phyloP scores from a whole-genome alignment of 2,329 filamentous ascomycete genomes.

The Leptographium flavum region DNA sequence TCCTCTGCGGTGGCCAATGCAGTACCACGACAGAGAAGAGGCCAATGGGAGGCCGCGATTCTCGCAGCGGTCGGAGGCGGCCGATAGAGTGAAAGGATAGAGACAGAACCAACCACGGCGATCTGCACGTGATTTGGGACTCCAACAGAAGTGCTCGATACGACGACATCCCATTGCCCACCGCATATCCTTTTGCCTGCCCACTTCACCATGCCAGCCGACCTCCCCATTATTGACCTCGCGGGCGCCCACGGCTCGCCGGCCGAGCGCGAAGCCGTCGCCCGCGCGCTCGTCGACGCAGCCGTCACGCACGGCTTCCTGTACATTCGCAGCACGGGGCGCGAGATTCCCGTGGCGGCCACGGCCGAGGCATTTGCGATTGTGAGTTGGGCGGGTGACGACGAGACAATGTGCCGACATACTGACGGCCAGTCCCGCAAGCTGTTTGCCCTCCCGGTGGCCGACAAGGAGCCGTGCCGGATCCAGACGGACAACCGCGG shows the following conservation, averaged over 20 bases:
- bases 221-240: slow-evolving; percentile 76
- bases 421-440: slow-evolving; percentile 40
- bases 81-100: neutral
- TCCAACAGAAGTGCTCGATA: neutral
- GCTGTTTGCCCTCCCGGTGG: slow-evolving; percentile 56
- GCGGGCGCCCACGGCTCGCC: slow-evolving; percentile 26
- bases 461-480: slow-evolving; percentile 60
- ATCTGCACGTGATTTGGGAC: too few species aligned
- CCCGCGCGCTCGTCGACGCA: slow-evolving; percentile 61
- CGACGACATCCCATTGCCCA: slow-evolving; percentile 5
- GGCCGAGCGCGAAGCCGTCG: slow-evolving; percentile 26
- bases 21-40: neutral
- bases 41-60: neutral
- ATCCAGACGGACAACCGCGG: slow-evolving; percentile 75
- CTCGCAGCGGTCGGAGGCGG: neutral
- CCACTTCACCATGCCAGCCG: too few species aligned
- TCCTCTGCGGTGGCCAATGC: too few species aligned
- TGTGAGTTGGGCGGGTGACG: slow-evolving; percentile 25
- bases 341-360: slow-evolving; percentile 49
- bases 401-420: neutral
- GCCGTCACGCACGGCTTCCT: slow-evolving; percentile 78
- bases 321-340: slow-evolving; percentile 65
- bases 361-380: slow-evolving; percentile 61
- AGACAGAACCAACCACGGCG: too few species aligned
- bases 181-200: too few species aligned